phyloP scores from a whole-genome alignment of 495 filamentous ascomycete genomes.

The Parmelia sp. region DNA sequence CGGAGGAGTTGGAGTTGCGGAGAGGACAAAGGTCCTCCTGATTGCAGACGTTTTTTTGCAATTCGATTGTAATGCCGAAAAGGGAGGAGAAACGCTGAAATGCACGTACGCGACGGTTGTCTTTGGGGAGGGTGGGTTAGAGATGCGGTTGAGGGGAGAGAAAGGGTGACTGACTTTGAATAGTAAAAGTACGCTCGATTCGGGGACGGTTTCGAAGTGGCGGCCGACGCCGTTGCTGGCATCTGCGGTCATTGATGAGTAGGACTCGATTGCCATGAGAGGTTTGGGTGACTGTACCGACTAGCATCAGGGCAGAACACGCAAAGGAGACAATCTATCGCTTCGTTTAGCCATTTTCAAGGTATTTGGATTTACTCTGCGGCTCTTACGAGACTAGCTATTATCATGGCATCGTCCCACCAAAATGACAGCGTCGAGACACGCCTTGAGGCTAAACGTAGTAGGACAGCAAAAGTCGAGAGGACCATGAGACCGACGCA shows the following conservation, averaged over 20 bases:
- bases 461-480: not conserved
- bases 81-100: too few relatives aligned
- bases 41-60: too few relatives aligned
- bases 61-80: too few relatives aligned
- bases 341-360: not conserved
- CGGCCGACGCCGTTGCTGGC: conserved; percentile 6
- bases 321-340: not conserved
- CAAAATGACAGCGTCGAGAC: conserved; percentile 10
- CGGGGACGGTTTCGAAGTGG: conserved; percentile 11
- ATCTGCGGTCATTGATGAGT: not conserved
- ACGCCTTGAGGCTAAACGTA: conserved; percentile 5
- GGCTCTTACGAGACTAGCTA: conserved; percentile 1
- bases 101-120: conserved; percentile 10
- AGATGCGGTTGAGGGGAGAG: not conserved
- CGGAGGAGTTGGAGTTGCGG: too few relatives aligned
- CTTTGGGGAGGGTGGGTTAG: not conserved
- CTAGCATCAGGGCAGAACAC: not conserved
- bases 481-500: conserved; percentile 3
- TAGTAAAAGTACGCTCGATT: not conserved
- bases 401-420: conserved; percentile 11
- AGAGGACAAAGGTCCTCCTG: too few relatives aligned
- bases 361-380: not conserved
- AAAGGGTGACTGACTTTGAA: conserved; percentile 4
- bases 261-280: not conserved
- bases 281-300: not conserved